Evolutionary conservation across 179 eudicot genomes (phyloP).

Genomic region (Drosera spatulata): DNA sequence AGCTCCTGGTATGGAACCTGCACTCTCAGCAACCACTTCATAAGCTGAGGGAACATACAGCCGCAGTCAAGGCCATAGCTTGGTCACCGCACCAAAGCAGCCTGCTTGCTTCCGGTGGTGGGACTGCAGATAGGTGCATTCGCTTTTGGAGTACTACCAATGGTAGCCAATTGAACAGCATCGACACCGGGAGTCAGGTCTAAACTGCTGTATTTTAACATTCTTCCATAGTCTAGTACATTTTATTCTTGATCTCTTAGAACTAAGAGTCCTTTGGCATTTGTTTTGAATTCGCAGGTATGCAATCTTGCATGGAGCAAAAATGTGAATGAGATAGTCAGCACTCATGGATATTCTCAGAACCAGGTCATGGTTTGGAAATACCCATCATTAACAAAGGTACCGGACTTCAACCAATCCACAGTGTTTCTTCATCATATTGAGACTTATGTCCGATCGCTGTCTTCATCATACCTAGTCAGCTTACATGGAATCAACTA

Average conservation of each 20-base stretch:
- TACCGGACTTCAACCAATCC: slow-evolving; percentile 5
- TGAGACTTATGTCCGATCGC: too few species aligned
- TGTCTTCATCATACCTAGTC: too few species aligned
- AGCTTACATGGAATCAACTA: neutral
- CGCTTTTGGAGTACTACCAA: slow-evolving; percentile 92
- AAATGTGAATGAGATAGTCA: slow-evolving; percentile 91
- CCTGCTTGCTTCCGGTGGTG: slow-evolving; percentile 93
- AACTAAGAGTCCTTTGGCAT: neutral
- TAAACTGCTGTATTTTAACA: neutral
- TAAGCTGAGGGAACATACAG: slow-evolving; percentile 81
- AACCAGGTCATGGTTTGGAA: slow-evolving; percentile 99
- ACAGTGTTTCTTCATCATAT: too few species aligned
- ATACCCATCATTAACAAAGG: slow-evolving; percentile 85
- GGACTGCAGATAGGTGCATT: slow-evolving; percentile 94
- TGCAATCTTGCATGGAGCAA: slow-evolving; percentile 99
- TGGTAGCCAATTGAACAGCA: slow-evolving; percentile 69
- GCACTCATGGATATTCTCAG: slow-evolving; percentile 99
- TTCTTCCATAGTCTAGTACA: too few species aligned
- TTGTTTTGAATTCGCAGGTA: slow-evolving; percentile 30
- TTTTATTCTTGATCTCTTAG: too few species aligned
- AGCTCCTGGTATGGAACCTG: slow-evolving; percentile 96
- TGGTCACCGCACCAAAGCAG: slow-evolving; percentile 96
- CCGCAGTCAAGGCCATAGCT: slow-evolving; percentile 93
- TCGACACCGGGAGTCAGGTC: slow-evolving; percentile 98
- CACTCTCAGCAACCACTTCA: slow-evolving; percentile 68